Percentiles rank a stretch among this genome's conserved stretches.
Evolutionary conservation across 495 filamentous ascomycete genomes (phyloP).

Genomic region (Penicillium coprophilum): DNA sequence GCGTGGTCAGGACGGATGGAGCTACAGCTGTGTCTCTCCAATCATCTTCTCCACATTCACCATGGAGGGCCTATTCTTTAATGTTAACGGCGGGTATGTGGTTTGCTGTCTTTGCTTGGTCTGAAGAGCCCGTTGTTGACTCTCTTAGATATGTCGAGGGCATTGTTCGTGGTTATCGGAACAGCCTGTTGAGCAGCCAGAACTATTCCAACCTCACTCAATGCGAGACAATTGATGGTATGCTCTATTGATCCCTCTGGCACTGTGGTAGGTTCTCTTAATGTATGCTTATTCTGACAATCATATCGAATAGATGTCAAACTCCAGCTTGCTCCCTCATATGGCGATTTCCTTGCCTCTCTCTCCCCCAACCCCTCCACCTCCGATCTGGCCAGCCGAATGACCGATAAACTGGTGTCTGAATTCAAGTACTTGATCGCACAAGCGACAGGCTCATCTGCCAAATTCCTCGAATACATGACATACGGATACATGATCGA

Average conservation of each 20-base stretch:
- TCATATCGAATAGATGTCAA: constrained; percentile 72
- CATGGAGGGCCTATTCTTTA: constrained; percentile 97
- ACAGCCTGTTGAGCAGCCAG: constrained; percentile 82
- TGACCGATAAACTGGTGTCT: constrained; percentile 95
- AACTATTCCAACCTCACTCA: constrained; percentile 96
- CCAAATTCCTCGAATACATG: constrained; percentile 94
- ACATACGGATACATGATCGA: constrained; percentile 99
- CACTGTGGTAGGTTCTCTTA: not conserved
- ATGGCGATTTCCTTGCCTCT: constrained; percentile 93
- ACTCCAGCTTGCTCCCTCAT: constrained; percentile 91
- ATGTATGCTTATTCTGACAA: constrained; percentile 13
- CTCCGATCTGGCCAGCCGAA: constrained; percentile 88
- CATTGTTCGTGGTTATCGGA: constrained; percentile 94
- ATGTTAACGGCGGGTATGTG: constrained; percentile 86
- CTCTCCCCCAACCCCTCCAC: constrained; percentile 97
- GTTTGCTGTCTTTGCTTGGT: not conserved
- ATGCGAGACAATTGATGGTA: constrained; percentile 98
- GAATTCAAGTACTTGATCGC: constrained; percentile 96
- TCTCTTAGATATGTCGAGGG: constrained; percentile 83
- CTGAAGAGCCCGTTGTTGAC: constrained; percentile 24
- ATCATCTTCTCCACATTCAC: constrained; percentile 25
- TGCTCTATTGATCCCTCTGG: constrained; percentile 18
- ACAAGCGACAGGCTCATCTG: constrained; percentile 84
- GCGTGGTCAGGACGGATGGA: constrained; percentile 18
- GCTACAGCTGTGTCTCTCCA: constrained; percentile 24